These are phyloP conservation scores for Pseudotulostoma volvatum DNA, from an alignment of 495 filamentous ascomycete genomes.

Conservation along the genomic window DNA sequence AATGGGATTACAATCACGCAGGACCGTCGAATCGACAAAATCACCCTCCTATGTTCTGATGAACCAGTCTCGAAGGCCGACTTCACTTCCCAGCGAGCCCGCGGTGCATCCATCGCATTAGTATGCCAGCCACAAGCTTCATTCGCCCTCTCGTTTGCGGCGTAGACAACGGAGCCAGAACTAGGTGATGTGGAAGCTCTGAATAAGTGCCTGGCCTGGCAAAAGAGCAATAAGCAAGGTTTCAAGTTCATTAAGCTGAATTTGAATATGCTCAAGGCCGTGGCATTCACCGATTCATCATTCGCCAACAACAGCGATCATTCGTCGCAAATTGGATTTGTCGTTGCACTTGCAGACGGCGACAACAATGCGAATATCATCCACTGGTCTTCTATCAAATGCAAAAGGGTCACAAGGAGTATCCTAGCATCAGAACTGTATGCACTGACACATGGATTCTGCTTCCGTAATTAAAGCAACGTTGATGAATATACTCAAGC, in stretches of 20 bases:
- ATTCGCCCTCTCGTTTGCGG: conserved; percentile 1
- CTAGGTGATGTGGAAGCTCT: background rate
- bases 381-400: background rate
- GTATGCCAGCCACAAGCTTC: background rate
- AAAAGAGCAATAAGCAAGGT: background rate
- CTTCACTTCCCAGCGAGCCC: background rate
- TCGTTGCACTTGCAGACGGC: background rate
- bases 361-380: conserved; percentile 1
- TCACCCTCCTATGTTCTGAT: background rate
- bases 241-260: background rate
- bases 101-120: background rate
- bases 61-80: background rate
- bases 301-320: conserved; percentile 2
- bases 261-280: background rate
- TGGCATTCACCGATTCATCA: background rate
- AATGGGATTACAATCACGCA: background rate
- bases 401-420: conserved; percentile 7
- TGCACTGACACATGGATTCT: conserved; percentile 1
- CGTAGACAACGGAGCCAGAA: background rate
- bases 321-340: conserved; percentile 1
- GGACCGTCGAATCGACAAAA: background rate
- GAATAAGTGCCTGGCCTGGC: background rate
- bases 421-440: conserved; percentile 1
- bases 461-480: conserved; percentile 1
- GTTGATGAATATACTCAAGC: background rate